Base-by-base conservation (phyloP, 371 early-diverging fungal species). In the Actinomortierella ambigua region DNA sequence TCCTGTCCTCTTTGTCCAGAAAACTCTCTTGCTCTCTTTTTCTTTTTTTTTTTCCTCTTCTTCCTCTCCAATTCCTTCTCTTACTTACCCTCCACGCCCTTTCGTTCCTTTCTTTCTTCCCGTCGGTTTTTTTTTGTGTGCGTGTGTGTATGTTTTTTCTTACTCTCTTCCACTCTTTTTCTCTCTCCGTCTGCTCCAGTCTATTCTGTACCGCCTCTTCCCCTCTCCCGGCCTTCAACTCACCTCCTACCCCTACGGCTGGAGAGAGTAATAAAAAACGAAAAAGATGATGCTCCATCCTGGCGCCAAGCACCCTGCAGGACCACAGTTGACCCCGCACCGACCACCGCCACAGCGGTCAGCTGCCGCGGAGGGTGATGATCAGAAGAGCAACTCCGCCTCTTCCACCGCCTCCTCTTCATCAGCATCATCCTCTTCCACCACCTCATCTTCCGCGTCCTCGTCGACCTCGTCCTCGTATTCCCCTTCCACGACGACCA, bases 281-380 rank as follows among this genome's bases (percentile, higher is more conserved):
- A 49, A 24, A 46, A 46, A 46, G 14, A 69, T 69, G 69, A 69
- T 69, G 69, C 63, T 69, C 49, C 69, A 63, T 51, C 69, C 69
- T 39, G 69, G 69, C 22, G 28, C 13, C 40, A 34, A 53, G 40
- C 15, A 39, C 34, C 53, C 34, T 3, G 17, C 14, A 28, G 39
- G 18, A n/a, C 53, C n/a, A 5, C 39, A 7, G 2, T 14, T 8
- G 46, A 20, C 46, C 34, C 43, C 44, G 43, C 57, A 8, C 6
- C 50, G 41, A 22, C 23, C 22, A 13, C 20, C 53, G 24, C 47
- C 24, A 46, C 47, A 53, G 17, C 27, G 11, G 34, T 34, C 34
- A 34, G 11, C 7, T 11, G 34, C 4, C 34, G 34, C 11, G 11
- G 7, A 34, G 34, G 34, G 11, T 34, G 34, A 11, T 34, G 34